Evolutionary conservation across 495 filamentous ascomycete genomes (phyloP), one percentile per base, ranked within the genome.

Genomic region (Podospora bellae-mahoneyi): DNA sequence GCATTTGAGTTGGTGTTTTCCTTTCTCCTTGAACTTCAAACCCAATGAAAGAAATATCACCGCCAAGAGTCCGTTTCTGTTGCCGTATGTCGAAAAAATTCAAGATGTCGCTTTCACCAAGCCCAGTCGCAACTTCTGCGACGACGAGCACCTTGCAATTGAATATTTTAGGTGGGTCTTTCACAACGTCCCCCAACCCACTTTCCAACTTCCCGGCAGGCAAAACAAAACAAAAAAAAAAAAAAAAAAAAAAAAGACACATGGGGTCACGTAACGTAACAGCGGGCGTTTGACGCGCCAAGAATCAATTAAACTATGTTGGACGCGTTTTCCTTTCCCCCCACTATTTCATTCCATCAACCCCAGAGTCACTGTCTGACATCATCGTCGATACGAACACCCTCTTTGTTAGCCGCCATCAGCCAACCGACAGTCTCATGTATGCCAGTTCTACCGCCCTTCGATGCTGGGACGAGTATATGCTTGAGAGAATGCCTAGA

Each of bases 1-100:
- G 78, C 84, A 86, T 85, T 61, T 6, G 75, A 76, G 15, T 18
- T 28, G 23, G 13, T 15, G 27, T 16, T 55, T 26, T 65, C 5
- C 48, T 34, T 28, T 30, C n/a, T 30, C 0, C 23, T 32, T 7
- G 30, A 32, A 5, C 23, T 30, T 32, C 0, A 15, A 28, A 48
- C 18, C 0, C 61, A 19, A 63, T 2, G 48, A 44, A 53, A 32
- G 7, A 61, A 61, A 61, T 27, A 60, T 26, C 26, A 20, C 26
- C 56, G 19, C 6, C 6, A 48, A 48, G 9, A 10, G 9, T 0
- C 56, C 7, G 56, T 18, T 59, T 10, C 56, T 4, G 10, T 23
- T 2, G n/a, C 4, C 56, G 19, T 59, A 18, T 59, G 20, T 23
- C 7, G 7, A 59, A 59, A 20, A 59, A 20, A 15, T 16, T n/a